phyloP scores from a whole-genome alignment of 176 grass and related monocot genomes.

The Calamus simplicifolius region DNA sequence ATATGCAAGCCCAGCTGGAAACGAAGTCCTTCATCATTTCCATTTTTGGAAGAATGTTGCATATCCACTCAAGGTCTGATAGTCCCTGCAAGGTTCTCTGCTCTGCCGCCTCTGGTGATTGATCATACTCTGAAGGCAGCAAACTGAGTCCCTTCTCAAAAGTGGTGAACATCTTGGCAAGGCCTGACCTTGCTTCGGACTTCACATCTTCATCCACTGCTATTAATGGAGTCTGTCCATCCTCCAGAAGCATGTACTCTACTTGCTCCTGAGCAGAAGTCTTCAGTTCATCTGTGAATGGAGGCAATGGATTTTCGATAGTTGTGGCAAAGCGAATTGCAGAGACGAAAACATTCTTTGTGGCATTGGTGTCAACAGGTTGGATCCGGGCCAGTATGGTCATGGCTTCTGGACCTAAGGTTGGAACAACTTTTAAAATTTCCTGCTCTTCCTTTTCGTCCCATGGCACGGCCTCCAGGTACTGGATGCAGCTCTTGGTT shows the following conservation, averaged over 20 bases:
- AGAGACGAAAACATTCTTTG: constrained; percentile 77
- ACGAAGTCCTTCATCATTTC: constrained; percentile 83
- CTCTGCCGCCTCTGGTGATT: constrained; percentile 50
- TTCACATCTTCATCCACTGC: constrained; percentile 73
- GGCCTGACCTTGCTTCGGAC: constrained; percentile 42
- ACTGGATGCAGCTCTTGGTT: constrained; percentile 46
- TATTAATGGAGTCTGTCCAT: constrained; percentile 61
- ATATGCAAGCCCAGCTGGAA: constrained; percentile 61
- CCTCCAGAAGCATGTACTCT: constrained; percentile 87
- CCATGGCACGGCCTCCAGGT: constrained; percentile 83
- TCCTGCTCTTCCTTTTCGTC: constrained; percentile 88
- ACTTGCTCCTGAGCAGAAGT: constrained; percentile 94
- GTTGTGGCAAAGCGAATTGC: constrained; percentile 60
- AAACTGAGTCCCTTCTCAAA: constrained; percentile 41
- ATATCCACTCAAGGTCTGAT: constrained; percentile 77
- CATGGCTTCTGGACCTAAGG: constrained; percentile 41
- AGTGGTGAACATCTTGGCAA: constrained; percentile 38
- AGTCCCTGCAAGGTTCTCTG: constrained; percentile 45
- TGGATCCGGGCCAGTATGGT: constrained; percentile 58
- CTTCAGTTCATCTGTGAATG: constrained; percentile 72
- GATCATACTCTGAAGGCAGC: constrained; percentile 42
- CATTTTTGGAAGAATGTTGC: constrained; percentile 48
- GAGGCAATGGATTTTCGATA: constrained; percentile 34
- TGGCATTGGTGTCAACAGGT: constrained; percentile 37
- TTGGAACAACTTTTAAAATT: constrained; percentile 48